A percentile compares a stretch with the other conserved stretches of the same genome.
Conservation (phyloP, 1,284 basidiomycete genomes). For the Ustilago cynodontis region DNA sequence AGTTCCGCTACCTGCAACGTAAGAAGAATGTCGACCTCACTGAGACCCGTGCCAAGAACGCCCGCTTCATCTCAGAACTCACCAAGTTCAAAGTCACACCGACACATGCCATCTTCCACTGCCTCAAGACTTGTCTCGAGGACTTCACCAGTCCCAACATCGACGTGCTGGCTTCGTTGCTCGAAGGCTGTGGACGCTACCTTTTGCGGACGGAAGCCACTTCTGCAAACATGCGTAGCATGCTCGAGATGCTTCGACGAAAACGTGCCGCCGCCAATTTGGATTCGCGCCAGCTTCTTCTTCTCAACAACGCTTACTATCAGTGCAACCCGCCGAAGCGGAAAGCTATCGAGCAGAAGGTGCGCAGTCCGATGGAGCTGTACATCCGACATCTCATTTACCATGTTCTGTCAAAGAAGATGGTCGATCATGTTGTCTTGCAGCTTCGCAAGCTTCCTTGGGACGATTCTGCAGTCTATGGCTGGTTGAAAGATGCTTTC, state of each 20-base stretch:
- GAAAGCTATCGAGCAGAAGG: conserved; percentile 83
- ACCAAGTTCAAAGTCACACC: conserved; percentile 97
- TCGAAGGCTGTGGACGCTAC: conserved; percentile 95
- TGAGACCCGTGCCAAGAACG: conserved; percentile 89
- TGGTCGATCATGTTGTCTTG: conserved; percentile 91
- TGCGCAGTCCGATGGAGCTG: conserved; percentile 86
- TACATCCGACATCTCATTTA: conserved; percentile 94
- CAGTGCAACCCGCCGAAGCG: conserved; percentile 99
- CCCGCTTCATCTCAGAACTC: conserved; percentile 87
- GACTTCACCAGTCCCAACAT: conserved; percentile 93
- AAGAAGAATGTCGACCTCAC: conserved; percentile 92
- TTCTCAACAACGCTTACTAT: conserved; percentile 98
- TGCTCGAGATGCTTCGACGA: conserved; percentile 92
- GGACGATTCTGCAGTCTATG: conserved; percentile 78
- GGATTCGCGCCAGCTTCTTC: conserved; percentile 86
- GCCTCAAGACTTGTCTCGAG: conserved; percentile 95
- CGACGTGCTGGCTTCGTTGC: conserved; percentile 88
- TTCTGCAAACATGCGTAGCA: conserved; percentile 76
- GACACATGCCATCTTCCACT: conserved; percentile 89
- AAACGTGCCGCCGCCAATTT: conserved; percentile 93
- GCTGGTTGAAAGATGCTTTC: conserved; percentile 79
- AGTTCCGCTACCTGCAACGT: conserved; percentile 93
- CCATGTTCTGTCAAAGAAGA: conserved; percentile 88
- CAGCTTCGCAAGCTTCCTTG: conserved; percentile 93
- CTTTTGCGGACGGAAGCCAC: conserved; percentile 89